Evolutionary conservation across 2,329 filamentous ascomycete genomes (phyloP).

Genomic region (Venturia effusa): DNA sequence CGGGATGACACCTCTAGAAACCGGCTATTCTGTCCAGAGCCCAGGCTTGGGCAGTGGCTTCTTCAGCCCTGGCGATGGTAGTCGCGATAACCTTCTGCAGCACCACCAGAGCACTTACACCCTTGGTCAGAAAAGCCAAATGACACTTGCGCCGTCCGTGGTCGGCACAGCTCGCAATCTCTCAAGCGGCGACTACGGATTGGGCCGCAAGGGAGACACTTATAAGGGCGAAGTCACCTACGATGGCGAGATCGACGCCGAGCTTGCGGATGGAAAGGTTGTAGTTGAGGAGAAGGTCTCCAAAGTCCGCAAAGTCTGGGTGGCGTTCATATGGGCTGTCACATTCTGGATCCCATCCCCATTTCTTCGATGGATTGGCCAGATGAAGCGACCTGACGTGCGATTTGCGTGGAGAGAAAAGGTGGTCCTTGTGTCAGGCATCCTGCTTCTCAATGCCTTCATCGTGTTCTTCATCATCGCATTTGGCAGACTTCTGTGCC

Average conservation of each 20-base stretch:
- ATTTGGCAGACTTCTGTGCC: conserved; percentile 78
- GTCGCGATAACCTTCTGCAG: conserved; percentile 61
- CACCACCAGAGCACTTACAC: conserved; percentile 31
- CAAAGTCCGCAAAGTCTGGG: conserved; percentile 62
- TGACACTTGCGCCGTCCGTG: conserved; percentile 46
- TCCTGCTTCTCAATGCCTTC: conserved; percentile 66
- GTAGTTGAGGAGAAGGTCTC: conserved; percentile 60
- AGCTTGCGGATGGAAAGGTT: conserved; percentile 65
- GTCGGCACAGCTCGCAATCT: conserved; percentile 39
- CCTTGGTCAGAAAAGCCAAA: conserved; percentile 35
- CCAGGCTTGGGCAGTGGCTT: conserved; percentile 48
- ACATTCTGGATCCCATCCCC: conserved; percentile 96
- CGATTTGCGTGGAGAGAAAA: conserved; percentile 98
- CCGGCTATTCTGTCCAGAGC: conserved; percentile 56
- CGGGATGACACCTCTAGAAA: conserved; percentile 48
- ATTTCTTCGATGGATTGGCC: conserved; percentile 65
- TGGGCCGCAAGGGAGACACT: conserved; percentile 76
- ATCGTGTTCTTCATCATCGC: conserved; percentile 88
- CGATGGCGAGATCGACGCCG: conserved; percentile 66
- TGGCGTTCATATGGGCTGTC: conserved; percentile 68
- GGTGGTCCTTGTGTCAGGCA: conserved; percentile 68
- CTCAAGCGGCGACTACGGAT: conserved; percentile 69
- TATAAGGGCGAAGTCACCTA: conserved; percentile 58
- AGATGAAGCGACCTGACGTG: conserved; percentile 95
- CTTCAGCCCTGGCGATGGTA: conserved; percentile 49